Evolutionary conservation across 2,329 filamentous ascomycete species (phyloP).

Genomic region (Colletotrichum aenigma): DNA sequence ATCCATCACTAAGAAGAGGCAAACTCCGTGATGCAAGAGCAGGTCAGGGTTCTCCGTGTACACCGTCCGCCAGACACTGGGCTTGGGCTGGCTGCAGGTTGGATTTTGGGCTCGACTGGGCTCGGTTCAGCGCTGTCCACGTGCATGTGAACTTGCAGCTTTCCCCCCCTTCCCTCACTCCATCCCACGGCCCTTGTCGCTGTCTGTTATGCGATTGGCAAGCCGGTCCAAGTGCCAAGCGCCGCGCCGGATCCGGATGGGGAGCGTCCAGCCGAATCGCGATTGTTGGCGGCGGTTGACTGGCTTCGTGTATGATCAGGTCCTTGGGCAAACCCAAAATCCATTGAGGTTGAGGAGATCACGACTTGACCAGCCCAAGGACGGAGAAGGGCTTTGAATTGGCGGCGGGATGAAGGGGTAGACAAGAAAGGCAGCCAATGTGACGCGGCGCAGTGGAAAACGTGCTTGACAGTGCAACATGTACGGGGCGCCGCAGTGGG

Average conservation of each 20-base stretch:
- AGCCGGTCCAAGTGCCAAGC: conserved; percentile 5
- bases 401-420: not conserved
- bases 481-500: not conserved
- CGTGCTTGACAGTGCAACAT: conserved; percentile 13
- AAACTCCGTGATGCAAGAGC: not conserved
- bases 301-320: not conserved
- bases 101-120: not conserved
- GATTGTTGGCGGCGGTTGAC: not conserved
- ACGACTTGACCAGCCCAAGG: not conserved
- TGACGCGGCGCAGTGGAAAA: not conserved
- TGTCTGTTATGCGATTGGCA: not conserved
- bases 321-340: not conserved
- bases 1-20: not conserved
- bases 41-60: not conserved
- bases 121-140: not conserved
- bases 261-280: conserved; percentile 12
- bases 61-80: not conserved
- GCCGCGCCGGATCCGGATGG: conserved; percentile 15
- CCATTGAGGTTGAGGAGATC: not conserved
- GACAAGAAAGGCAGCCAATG: not conserved
- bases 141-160: not conserved
- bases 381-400: not conserved
- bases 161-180: not conserved
- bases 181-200: not conserved
- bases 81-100: not conserved